Conservation (phyloP, 768 basidiomycete species). For the Dentipellis sp. region DNA sequence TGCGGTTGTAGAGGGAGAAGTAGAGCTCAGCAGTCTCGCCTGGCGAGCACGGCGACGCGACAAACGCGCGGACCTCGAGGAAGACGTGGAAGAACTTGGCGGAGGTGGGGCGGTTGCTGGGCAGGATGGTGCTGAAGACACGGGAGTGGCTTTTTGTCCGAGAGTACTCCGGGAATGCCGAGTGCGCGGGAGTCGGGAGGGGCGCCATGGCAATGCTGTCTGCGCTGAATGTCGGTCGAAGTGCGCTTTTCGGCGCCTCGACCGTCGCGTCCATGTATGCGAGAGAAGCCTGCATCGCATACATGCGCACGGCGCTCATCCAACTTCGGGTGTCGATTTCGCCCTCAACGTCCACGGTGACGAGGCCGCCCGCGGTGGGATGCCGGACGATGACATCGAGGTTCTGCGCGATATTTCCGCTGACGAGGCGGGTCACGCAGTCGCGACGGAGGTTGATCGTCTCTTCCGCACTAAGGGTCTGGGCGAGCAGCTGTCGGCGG, state of each 20-base stretch:
- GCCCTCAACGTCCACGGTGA: conserved; percentile 83
- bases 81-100: conserved; percentile 85
- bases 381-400: conserved; percentile 96
- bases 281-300: conserved; percentile 76
- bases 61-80: conserved; percentile 86
- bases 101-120: conserved; percentile 31
- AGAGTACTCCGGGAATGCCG: conserved; percentile 58
- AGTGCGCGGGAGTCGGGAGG: conserved; percentile 54
- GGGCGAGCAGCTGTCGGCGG: conserved; percentile 82
- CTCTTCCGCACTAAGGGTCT: conserved; percentile 83
- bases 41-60: conserved; percentile 81
- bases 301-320: conserved; percentile 88
- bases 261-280: conserved; percentile 56
- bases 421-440: conserved; percentile 80
- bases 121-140: conserved; percentile 21
- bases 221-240: conserved; percentile 29
- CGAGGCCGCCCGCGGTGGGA: conserved; percentile 82
- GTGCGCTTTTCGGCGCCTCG: conserved; percentile 24
- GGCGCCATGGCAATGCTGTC: conserved; percentile 36
- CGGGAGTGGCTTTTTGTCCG: conserved; percentile 25
- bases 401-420: conserved; percentile 85
- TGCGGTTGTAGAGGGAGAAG: conserved; percentile 87
- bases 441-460: conserved; percentile 72
- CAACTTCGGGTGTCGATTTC: conserved; percentile 74
- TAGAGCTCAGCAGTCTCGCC: conserved; percentile 91